These are phyloP conservation scores for Coniochaeta sp. DNA, from an alignment of 2,329 filamentous ascomycete species.

Conservation along the genomic window DNA sequence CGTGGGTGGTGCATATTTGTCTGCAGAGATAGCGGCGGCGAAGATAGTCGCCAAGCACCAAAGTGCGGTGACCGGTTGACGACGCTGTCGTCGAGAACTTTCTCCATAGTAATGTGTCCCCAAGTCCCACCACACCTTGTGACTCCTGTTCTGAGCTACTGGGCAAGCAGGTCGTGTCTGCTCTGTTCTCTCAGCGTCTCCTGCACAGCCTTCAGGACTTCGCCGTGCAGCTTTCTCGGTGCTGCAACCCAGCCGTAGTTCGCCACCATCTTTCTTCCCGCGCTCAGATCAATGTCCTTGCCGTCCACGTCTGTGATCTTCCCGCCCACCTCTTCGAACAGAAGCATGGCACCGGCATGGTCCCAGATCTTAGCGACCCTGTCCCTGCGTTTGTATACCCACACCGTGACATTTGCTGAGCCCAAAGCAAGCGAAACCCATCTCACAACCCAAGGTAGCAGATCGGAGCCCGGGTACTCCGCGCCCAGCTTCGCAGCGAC, in stretches of 20 bases:
- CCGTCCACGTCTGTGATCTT: constrained; percentile 48
- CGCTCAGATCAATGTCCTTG: constrained; percentile 38
- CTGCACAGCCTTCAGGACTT: constrained; percentile 31
- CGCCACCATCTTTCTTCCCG: constrained; percentile 37
- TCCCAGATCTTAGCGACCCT: constrained; percentile 51
- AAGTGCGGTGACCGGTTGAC: background rate
- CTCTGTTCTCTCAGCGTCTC: constrained; percentile 24
- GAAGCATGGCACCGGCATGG: constrained; percentile 51
- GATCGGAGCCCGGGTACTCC: constrained; percentile 38
- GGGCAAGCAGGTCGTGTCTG: constrained; percentile 20
- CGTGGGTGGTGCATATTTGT: constrained; percentile 58
- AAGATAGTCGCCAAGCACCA: constrained; percentile 3
- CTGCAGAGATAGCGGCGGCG: constrained; percentile 36
- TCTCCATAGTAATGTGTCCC: background rate
- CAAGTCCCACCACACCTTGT: background rate
- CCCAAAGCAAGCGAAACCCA: constrained; percentile 47
- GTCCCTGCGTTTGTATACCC: constrained; percentile 44
- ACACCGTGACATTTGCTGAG: constrained; percentile 45
- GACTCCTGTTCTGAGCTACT: background rate
- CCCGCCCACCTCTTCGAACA: constrained; percentile 51
- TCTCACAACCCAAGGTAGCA: constrained; percentile 50
- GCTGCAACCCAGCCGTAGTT: constrained; percentile 54
- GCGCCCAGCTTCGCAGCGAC: constrained; percentile 34
- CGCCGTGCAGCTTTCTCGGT: constrained; percentile 32
- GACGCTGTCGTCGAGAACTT: background rate